These are phyloP conservation scores for Chalciporus chontae DNA, from an alignment of 768 basidiomycete species.

Conservation along the genomic window DNA sequence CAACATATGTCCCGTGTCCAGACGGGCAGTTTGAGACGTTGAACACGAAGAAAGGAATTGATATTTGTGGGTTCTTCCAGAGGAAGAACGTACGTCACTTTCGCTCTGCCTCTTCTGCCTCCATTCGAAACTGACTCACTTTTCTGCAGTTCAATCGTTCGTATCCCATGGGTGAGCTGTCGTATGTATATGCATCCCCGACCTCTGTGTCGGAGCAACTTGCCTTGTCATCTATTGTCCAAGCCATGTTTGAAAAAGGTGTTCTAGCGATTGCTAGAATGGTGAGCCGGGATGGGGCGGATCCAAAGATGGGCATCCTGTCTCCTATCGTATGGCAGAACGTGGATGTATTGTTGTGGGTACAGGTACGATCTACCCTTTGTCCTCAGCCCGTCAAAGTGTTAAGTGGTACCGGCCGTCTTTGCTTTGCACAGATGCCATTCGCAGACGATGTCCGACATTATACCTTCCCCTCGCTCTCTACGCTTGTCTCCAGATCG, in stretches of 20 bases:
- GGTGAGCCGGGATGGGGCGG: slow-evolving; percentile 68
- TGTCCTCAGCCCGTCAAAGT: not conserved
- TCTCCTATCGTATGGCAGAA: slow-evolving; percentile 58
- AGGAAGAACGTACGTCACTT: slow-evolving; percentile 51
- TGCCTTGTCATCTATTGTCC: slow-evolving; percentile 81
- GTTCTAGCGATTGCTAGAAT: slow-evolving; percentile 80
- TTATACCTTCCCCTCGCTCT: slow-evolving; percentile 82
- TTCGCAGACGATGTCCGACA: slow-evolving; percentile 93
- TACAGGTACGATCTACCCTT: slow-evolving; percentile 52
- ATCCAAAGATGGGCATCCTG: slow-evolving; percentile 85
- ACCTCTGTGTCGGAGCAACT: slow-evolving; percentile 67
- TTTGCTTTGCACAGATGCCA: slow-evolving; percentile 61
- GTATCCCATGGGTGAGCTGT: slow-evolving; percentile 77
- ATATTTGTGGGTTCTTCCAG: slow-evolving; percentile 82
- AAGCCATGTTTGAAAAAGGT: slow-evolving; percentile 67
- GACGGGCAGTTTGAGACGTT: slow-evolving; percentile 79
- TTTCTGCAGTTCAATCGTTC: slow-evolving; percentile 73
- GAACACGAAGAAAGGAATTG: slow-evolving; percentile 78
- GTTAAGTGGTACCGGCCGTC: not conserved
- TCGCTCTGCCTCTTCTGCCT: not conserved
- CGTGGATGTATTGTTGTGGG: slow-evolving; percentile 82
- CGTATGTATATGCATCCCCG: slow-evolving; percentile 81
- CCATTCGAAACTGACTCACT: not conserved
- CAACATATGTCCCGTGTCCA: slow-evolving; percentile 82
- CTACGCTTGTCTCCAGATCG: slow-evolving; percentile 66